Evolutionary conservation across 768 basidiomycete genomes (phyloP).

Genomic region (Tricholoma bakamatsutake): DNA sequence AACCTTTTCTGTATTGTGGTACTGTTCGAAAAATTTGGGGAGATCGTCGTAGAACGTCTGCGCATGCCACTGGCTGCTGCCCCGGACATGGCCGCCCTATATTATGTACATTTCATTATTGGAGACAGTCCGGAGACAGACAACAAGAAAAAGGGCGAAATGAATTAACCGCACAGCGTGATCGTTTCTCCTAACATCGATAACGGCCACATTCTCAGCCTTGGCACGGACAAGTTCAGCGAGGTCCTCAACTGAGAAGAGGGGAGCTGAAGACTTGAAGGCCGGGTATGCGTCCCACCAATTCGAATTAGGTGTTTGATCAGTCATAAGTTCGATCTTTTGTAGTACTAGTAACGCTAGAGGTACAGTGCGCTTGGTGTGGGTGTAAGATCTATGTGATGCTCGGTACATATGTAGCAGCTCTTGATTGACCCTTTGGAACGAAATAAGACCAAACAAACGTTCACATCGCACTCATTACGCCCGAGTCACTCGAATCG

Average conservation of each 20-base stretch:
- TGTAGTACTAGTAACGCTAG: neutral
- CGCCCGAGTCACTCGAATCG: neutral
- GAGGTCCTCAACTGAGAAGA: constrained; percentile 32
- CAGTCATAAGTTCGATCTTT: neutral
- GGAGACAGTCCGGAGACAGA: neutral
- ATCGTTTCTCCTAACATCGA: constrained; percentile 47
- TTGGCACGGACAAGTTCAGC: constrained; percentile 24
- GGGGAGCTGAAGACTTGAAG: constrained; percentile 24
- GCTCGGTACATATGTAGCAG: no score
- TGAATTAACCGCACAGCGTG: constrained; percentile 28
- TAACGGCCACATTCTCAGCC: constrained; percentile 30
- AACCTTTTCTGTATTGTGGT: constrained; percentile 33
- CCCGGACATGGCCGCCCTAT: constrained; percentile 49
- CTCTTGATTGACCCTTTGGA: no score
- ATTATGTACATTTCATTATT: neutral
- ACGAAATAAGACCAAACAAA: constrained; percentile 12
- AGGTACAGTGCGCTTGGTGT: neutral
- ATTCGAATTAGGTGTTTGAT: constrained; percentile 4
- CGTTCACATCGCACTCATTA: no score
- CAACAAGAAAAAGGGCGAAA: neutral
- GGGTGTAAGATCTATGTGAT: neutral
- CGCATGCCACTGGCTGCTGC: constrained; percentile 43
- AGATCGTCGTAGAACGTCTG: constrained; percentile 46
- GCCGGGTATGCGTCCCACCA: constrained; percentile 55
- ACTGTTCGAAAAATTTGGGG: constrained; percentile 33